A percentile compares a stretch with the other conserved stretches of the same genome.
Evolutionary conservation across 148 eudicot species (phyloP).

Genomic region (Salicornia ramosissima): DNA sequence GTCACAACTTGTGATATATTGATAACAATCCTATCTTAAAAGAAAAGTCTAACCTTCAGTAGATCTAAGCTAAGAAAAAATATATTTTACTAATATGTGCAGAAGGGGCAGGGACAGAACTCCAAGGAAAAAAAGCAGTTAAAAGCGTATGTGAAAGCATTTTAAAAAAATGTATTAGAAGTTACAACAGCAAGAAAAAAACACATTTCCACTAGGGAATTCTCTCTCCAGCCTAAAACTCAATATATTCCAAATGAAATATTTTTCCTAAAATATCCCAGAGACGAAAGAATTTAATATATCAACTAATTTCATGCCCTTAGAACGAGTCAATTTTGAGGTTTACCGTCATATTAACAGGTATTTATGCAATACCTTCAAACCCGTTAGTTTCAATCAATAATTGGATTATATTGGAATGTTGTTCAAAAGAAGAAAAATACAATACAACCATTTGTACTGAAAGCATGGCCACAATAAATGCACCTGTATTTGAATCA

Average conservation of each 20-base stretch:
- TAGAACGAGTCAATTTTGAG: neutral
- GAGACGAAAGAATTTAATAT: no score
- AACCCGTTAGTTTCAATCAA: neutral
- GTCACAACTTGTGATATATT: neutral
- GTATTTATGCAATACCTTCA: neutral
- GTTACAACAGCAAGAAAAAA: no score
- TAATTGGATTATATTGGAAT: neutral
- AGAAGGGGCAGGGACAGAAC: no score
- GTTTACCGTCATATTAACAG: neutral
- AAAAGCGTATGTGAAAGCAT: no score
- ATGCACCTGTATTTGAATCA: conserved; percentile 85
- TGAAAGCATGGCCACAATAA: neutral
- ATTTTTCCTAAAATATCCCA: no score
- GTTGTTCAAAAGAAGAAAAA: neutral
- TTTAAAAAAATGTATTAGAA: no score
- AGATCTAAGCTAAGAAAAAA: no score
- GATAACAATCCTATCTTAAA: neutral
- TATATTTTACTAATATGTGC: no score
- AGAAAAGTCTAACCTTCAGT: neutral
- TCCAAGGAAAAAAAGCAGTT: no score
- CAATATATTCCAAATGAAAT: no score
- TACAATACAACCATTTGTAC: neutral
- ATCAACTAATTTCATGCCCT: neutral
- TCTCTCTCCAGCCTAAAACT: no score
- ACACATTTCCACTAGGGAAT: no score